Evolutionary conservation across 2,329 filamentous ascomycete genomes (phyloP).

Genomic region (Phoma sp.): DNA sequence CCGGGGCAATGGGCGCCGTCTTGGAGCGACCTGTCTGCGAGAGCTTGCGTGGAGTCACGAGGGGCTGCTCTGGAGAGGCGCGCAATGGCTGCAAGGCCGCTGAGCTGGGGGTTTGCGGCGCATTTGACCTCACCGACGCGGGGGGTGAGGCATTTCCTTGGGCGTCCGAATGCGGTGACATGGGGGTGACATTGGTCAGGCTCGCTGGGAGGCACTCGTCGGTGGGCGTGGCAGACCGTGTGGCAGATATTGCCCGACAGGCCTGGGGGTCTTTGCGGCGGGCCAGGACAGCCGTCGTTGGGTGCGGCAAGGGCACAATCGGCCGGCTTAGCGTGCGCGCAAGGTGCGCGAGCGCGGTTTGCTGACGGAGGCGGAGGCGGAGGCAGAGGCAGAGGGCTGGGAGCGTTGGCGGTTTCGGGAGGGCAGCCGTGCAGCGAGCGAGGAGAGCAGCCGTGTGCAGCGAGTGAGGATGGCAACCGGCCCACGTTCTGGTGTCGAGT

Average conservation of each 20-base stretch:
- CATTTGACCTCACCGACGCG: constrained; percentile 50
- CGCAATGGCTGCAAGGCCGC: constrained; percentile 28
- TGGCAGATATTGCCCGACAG: constrained; percentile 44
- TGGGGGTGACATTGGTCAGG: constrained; percentile 53
- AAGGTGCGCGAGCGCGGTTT: constrained; percentile 22
- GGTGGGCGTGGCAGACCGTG: constrained; percentile 40
- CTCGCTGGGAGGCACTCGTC: constrained; percentile 30
- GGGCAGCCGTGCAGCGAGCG: constrained; percentile 25
- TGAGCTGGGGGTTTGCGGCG: constrained; percentile 21
- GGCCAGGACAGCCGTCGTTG: constrained; percentile 25
- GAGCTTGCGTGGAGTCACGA: constrained; percentile 43
- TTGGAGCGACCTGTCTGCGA: constrained; percentile 48
- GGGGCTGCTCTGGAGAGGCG: constrained; percentile 12
- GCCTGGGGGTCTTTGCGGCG: constrained; percentile 24
- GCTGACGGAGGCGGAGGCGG: neutral
- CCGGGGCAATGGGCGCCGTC: constrained; percentile 44
- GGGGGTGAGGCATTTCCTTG: constrained; percentile 49
- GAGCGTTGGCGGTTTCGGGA: constrained; percentile 6
- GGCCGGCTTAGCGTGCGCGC: constrained; percentile 22
- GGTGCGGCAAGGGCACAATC: constrained; percentile 16
- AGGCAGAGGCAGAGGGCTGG: neutral
- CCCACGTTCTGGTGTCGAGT: constrained; percentile 38
- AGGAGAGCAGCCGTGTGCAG: constrained; percentile 25
- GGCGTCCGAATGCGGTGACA: constrained; percentile 49
- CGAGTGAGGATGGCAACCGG: constrained; percentile 30